Base-by-base conservation (phyloP, 208 protist genomes). In the Acanthamoeba culbertsoni region DNA sequence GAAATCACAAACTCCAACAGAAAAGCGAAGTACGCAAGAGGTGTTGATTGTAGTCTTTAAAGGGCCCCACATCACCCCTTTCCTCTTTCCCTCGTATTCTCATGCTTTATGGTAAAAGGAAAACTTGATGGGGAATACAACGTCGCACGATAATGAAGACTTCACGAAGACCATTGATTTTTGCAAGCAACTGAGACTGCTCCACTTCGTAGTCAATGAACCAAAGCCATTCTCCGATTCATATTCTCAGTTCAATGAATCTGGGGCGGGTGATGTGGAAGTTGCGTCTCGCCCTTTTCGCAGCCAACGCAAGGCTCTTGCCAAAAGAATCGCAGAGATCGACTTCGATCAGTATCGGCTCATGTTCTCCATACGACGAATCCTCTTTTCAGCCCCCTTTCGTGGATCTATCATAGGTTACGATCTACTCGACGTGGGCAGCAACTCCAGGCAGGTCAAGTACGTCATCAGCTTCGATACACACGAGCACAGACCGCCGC, bases 91-190 rank as follows among this genome's bases (percentile, higher is more conserved):
- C 23, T 59, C 23, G 14, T 59, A 59, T 59, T n/a, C 23, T n/a
- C 23, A 59, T 59, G 51, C 14, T 59, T 59, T 59, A 59, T 59
- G 14, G 51, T 59, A 59, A 23, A 23, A 59, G 51, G 51, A n/a
- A n/a, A 0, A 26, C 51, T 26, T 20, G n/a, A 77, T 77, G 65
- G 65, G 65, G 35, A 77, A 77, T 37, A 46, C 16, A 12, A 1
- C 65, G 26, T 77, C 65, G 23, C 0, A 28, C 23, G 45, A 40
- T n/a, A 37, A 40, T 26, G 65, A 77, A 37, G 65, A 77, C 65
- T 77, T 46, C 65, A 46, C 65, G 65, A 77, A 77, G 65, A 77
- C 65, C 7, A 77, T 77, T 12, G 65, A 77, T 42, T 77, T 77
- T 37, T 77, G 65, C 65, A 77, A 77, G 28, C 65, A 77, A 37